Evolutionary conservation across 2,329 filamentous ascomycete species (phyloP), one percentile per base, ranked within the genome.

Genomic region (Rhinocladiella similis): DNA sequence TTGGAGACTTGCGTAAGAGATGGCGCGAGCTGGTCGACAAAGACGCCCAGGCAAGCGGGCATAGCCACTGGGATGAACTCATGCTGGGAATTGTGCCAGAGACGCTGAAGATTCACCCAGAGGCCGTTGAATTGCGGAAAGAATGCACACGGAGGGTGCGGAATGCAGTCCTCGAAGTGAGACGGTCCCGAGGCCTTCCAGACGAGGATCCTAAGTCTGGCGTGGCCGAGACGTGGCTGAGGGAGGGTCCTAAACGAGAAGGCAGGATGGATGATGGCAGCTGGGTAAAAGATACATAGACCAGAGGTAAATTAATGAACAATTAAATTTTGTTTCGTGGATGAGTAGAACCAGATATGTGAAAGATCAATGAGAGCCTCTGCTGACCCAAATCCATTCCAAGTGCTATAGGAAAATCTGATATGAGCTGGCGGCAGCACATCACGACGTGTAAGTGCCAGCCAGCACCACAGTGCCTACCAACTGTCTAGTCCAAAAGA

Each of bases 81-180:
- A 69, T 73, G 2, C 47, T 75, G 1, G 88, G 86, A 1, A 82
- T 87, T 13, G 70, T 90, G 53, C 83, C 75, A 13, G 85, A 90
- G 19, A 78, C 81, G 39, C 75, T 93, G 25, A 85, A 85, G 71
- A 82, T 86, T 64, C 83, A 85, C 10, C 73, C 77, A n/a, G 91
- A 97, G 73, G 93, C 90, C 0, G 81, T 88, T 51, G 81, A 85
- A 63, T 76, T 95, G 61, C 80, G 94, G 56, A 85, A 89, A 52
- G 90, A 96, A 71, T 90, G 93, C 47, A 91, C 93, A 1, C 80
- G 81, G 70, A 82, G 87, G 57, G 84, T 97, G 33, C 81, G 94
- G 47, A 81, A 88, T 53, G 88, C 95, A 69, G 87, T 99, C 2
- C 73, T 93, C 50, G 90, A 90, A 66, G 80, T 97, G 19, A 82